Base-by-base conservation (phyloP, 2,329 filamentous ascomycete species). In the Aspergillus sp. region DNA sequence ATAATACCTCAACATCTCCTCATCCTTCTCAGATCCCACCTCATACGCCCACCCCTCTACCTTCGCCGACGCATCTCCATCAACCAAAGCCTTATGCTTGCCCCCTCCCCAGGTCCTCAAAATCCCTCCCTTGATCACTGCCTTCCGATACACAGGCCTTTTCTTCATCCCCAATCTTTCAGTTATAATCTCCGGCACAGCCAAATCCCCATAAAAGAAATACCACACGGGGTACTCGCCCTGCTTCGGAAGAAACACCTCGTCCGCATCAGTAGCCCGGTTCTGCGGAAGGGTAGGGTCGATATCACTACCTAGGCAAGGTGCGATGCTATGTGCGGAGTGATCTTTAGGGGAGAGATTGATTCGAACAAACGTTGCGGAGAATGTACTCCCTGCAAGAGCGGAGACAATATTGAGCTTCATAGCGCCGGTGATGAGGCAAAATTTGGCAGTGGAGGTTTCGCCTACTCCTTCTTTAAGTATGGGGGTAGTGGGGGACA, bases 201-300 rank as follows among this genome's bases (percentile, higher is more conserved):
- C 72, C 2, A 80, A 68, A 0, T 73, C 79, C 11, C 77, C 75
- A 61, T 80, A 80, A 62, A 80, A 79, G 66, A 80, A 80, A 61
- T 80, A 80, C 71, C 72, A 78, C 0, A 81, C 74, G 0, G 73
- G 74, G 10, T 70, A 76, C 50, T 77, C 54, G 42, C 72, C 53
- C 54, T 72, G 72, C 0, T 69, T 13, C 17, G 68, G 71, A 11
- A 42, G 27, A 30, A 60, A 66, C 5, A 58, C n/a, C 8, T 60
- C 25, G 5, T 36, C 39, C 8, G 15, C 41, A 23, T 17, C 11
- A 2, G 15, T 11, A 11, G 53, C 53, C 10, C 53, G 39, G 5
- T 56, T 30, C 4, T 56, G 53, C 41, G 53, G 53, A 32, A 56
- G 53, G 3, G 17, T 56, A 27, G 47, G 23, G 2, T 49, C 47